A percentile compares a stretch with the other conserved stretches of the same genome.
Evolutionary conservation across 352 stramenopile species (phyloP).

Genomic region (Globisporangium cylindrosporum): DNA sequence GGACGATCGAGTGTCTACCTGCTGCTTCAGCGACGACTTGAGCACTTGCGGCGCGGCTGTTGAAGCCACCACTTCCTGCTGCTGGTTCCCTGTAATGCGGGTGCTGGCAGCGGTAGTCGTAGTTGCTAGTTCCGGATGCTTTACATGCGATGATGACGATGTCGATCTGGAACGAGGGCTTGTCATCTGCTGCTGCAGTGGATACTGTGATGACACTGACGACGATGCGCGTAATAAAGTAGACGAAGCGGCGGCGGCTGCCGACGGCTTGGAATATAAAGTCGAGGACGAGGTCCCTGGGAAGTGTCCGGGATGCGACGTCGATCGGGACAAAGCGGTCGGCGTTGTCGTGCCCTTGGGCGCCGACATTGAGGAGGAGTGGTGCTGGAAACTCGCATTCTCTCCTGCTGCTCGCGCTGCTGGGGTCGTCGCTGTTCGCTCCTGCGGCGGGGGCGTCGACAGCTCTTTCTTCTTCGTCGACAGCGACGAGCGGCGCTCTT

Average conservation of each 20-base stretch:
- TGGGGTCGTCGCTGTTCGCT: background rate
- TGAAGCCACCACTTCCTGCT: background rate
- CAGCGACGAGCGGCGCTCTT: slow-evolving; percentile 36
- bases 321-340: slow-evolving; percentile 14
- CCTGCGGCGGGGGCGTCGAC: slow-evolving; percentile 1
- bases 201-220: background rate
- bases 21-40: slow-evolving; percentile 15
- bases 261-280: background rate
- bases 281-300: background rate
- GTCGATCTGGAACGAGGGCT: background rate
- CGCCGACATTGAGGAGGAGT: slow-evolving; percentile 1
- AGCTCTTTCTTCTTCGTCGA: slow-evolving; percentile 24
- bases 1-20: background rate
- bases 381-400: background rate
- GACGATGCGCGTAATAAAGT: slow-evolving; percentile 4
- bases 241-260: background rate
- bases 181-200: background rate
- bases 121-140: background rate
- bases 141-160: background rate
- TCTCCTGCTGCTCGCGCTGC: slow-evolving; percentile 1
- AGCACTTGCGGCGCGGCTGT: background rate
- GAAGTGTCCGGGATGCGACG: slow-evolving; percentile 16
- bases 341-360: slow-evolving; percentile 16
- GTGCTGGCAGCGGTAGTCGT: background rate
- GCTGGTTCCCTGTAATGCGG: background rate